These are phyloP conservation scores for Leishmania martiniquensis DNA, from an alignment of 208 protist species.

Conservation along the genomic window DNA sequence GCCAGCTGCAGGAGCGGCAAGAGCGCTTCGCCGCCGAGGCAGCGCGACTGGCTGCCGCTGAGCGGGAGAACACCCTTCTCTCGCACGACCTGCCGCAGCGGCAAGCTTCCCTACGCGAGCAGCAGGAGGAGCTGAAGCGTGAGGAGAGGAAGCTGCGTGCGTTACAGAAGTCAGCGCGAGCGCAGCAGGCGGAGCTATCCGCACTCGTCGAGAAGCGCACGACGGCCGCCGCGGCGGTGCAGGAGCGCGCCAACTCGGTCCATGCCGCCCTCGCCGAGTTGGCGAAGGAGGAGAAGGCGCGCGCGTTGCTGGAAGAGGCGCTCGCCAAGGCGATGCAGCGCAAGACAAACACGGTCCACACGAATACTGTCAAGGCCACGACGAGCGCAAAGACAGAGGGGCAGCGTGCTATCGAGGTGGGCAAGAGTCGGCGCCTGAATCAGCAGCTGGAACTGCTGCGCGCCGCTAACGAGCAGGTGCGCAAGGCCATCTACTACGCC, in stretches of 20 bases:
- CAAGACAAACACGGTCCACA: constrained; percentile 68
- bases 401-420: constrained; percentile 83
- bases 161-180: constrained; percentile 47
- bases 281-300: constrained; percentile 58
- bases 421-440: constrained; percentile 89
- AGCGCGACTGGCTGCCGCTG: constrained; percentile 74
- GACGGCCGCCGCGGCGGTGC: constrained; percentile 48
- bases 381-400: constrained; percentile 60
- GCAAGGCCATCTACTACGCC: constrained; percentile 92
- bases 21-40: constrained; percentile 74
- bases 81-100: constrained; percentile 86
- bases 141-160: constrained; percentile 33
- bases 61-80: constrained; percentile 83
- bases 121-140: constrained; percentile 70
- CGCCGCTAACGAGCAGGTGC: constrained; percentile 86
- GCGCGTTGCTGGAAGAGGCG: constrained; percentile 63
- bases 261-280: constrained; percentile 64
- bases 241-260: constrained; percentile 54
- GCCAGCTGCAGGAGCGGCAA: constrained; percentile 79
- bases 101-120: constrained; percentile 71
- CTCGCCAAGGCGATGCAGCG: constrained; percentile 62
- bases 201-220: constrained; percentile 56
- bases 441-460: constrained; percentile 90
- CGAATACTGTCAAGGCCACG: constrained; percentile 71
- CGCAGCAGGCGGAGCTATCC: constrained; percentile 66